Base-by-base conservation (phyloP, 176 grass and related monocot genomes). In the Triticum turgidum region DNA sequence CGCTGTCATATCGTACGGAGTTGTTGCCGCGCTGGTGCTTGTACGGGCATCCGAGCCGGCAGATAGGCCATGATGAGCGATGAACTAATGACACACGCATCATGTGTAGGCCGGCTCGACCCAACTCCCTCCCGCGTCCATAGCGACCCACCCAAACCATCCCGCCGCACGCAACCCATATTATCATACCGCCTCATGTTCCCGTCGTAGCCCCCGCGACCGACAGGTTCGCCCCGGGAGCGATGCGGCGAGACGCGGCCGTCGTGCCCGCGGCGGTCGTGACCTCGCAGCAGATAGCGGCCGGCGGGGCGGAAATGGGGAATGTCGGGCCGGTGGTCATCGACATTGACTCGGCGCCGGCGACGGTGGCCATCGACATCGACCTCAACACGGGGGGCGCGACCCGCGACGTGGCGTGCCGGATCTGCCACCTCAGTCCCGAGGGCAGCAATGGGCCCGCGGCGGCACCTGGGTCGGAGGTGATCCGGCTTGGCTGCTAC, bases 341-440 rank as follows among this genome's bases (percentile, higher is more conserved):
- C 11, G 69, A 65, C 14, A 30, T 87, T 20, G 68, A 73, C 3
- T 13, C 42, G 42, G 42, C 42, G 7, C 25, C 61, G 18, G 51
- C 65, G 33, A 30, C 61, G 22, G 78, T 30, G 52, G 61, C 66
- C n/a, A 82, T 73, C 15, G 65, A 72, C 27, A 0, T 13, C 59
- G 21, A 62, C 59, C 59, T n/a, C 45, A 37, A 72, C 10, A 18
- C 54, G 8, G 39, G 52, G 7, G 80, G 77, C 54, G 45, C 11
- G 27, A 21, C 27, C 29, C 9, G 49, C 7, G 77, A 83, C 56
- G 18, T 42, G 75, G 66, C 45, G 32, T 97, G 94, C 80, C 88
- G 90, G 90, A 94, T 97, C 88, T 97, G 94, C 88, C 94, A 94
- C 71, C 82, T 94, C 49, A 80, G 62, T 11, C 62, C 73, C 9